Base-by-base conservation (phyloP, 202 grass and related monocot genomes). In the Dendrocalamus latiflorus region DNA sequence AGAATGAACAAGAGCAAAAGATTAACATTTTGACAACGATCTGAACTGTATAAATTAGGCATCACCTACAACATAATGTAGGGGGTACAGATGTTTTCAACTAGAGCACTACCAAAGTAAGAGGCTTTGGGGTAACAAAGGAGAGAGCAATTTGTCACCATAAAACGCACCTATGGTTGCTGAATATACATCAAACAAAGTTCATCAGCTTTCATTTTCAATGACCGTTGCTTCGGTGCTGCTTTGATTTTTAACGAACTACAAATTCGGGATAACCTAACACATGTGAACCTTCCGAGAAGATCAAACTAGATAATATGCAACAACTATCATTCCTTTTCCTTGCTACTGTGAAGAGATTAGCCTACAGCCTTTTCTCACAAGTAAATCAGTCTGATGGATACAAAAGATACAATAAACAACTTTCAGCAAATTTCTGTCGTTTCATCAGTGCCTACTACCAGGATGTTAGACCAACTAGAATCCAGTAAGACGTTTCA, bases 391-490 rank as follows among this genome's bases (percentile, higher is more conserved):
- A 91, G 75, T 39, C 72, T 72, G 63, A 86, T 74, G 49, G 75
- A 79, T 83, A 86, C 66, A 72, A 82, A 74, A 77, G 62, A 84
- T 81, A 77, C 30, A 70, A 79, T n/a, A 69, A 88, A 88, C 70
- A 87, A 59, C 82, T 84, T 81, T 81, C 65, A 50, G 47, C 26
- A 38, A 85, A 61, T 78, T 84, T 83, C 53, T 86, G 74, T 79
- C 41, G 62, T 93, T 89, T 86, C 82, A 90, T 91, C 74, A 90
- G 85, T 87, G 77, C 83, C 84, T 87, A 84, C 74, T 91, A 84
- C 78, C 87, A 84, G 77, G 70, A 72, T 97, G 94, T 97, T 93
- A 97, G 89, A 89, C 77, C 87, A 77, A 86, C 88, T 86, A 90
- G 75, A 87, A 78, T 77, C 84, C 86, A 81, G 72, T 70, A 71